Conservation (phyloP, 371 early-diverging fungal species). For the Lichtheimia ramosa region DNA sequence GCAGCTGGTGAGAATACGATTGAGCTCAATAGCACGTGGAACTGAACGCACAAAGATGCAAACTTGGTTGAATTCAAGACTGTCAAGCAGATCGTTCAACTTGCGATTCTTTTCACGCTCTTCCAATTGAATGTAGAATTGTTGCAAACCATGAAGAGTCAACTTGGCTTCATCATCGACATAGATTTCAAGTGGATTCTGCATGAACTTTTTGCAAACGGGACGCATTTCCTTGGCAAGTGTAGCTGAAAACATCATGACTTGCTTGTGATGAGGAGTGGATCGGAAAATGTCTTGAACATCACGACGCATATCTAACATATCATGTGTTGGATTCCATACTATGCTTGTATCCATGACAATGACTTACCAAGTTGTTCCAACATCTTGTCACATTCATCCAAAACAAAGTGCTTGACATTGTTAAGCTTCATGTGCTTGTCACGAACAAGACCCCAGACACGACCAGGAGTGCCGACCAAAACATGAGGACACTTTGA, state of each 20-base stretch:
- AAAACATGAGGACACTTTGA: conserved; percentile 88
- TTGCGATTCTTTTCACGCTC: conserved; percentile 94
- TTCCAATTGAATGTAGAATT: conserved; percentile 87
- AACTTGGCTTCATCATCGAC: conserved; percentile 98
- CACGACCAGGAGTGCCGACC: conserved; percentile 99
- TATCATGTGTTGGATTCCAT: too few relatives aligned
- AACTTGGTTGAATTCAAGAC: conserved; percentile 96
- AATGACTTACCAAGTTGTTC: conserved; percentile 76
- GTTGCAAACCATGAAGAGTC: conserved; percentile 96
- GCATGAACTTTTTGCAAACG: conserved; percentile 96
- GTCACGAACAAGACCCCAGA: conserved; percentile 86
- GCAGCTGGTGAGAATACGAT: conserved; percentile 83
- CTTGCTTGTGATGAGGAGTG: conserved; percentile 96
- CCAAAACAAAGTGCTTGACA: conserved; percentile 97
- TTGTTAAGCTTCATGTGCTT: conserved; percentile 74
- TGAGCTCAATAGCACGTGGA: conserved; percentile 82
- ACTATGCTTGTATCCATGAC: too few relatives aligned
- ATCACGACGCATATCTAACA: conserved; percentile 93
- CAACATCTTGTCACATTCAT: conserved; percentile 99
- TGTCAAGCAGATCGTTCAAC: conserved; percentile 91
- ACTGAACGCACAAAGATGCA: conserved; percentile 98
- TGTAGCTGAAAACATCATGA: conserved; percentile 98
- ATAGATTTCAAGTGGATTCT: conserved; percentile 95
- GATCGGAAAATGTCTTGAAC: conserved; percentile 95
- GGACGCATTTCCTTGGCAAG: conserved; percentile 90